phyloP scores from a whole-genome alignment of 2,329 filamentous ascomycete genomes.

The Claviceps sorghi region DNA sequence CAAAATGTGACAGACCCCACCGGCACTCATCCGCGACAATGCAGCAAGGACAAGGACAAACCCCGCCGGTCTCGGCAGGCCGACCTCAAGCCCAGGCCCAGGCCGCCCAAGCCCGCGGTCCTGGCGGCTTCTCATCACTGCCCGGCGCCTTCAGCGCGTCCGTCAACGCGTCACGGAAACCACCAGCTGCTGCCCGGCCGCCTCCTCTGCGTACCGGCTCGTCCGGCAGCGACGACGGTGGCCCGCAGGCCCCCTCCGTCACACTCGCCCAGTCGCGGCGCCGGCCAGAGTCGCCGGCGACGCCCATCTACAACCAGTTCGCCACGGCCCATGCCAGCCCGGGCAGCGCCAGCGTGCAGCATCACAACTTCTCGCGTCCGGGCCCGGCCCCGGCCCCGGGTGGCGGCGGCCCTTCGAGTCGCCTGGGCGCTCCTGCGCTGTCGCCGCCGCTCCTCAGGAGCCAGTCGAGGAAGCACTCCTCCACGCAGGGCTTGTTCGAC shows the following conservation, averaged over 20 bases:
- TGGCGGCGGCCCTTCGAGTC: slow-evolving; percentile 5
- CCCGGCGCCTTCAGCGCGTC: slow-evolving; percentile 19
- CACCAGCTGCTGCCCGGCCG: slow-evolving; percentile 15
- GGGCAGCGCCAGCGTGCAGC: slow-evolving; percentile 30
- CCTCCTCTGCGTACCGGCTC: slow-evolving; percentile 21
- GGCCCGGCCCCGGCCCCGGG: slow-evolving; percentile 6
- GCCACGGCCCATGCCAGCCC: slow-evolving; percentile 28
- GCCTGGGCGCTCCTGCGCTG: slow-evolving; percentile 16
- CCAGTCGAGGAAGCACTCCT: slow-evolving; percentile 52
- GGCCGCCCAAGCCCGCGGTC: slow-evolving; percentile 25
- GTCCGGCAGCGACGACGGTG: slow-evolving; percentile 15
- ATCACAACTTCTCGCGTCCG: slow-evolving; percentile 46
- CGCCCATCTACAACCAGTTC: slow-evolving; percentile 35
- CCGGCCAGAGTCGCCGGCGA: slow-evolving; percentile 23
- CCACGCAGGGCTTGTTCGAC: slow-evolving; percentile 65
- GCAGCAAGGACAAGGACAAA: slow-evolving; percentile 29
- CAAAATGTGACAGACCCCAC: slow-evolving; percentile 29
- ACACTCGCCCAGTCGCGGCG: slow-evolving; percentile 32
- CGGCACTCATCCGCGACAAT: slow-evolving; percentile 22
- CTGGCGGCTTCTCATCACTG: slow-evolving; percentile 43
- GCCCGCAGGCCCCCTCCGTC: slow-evolving; percentile 18
- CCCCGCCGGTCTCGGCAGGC: slow-evolving; percentile 6
- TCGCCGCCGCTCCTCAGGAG: slow-evolving; percentile 20
- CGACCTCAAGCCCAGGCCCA: slow-evolving; percentile 21
- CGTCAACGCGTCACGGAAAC: slow-evolving; percentile 14